Evolutionary conservation across 75 land plant species (phyloP).

Genomic region (Selaginella tamariscina): DNA sequence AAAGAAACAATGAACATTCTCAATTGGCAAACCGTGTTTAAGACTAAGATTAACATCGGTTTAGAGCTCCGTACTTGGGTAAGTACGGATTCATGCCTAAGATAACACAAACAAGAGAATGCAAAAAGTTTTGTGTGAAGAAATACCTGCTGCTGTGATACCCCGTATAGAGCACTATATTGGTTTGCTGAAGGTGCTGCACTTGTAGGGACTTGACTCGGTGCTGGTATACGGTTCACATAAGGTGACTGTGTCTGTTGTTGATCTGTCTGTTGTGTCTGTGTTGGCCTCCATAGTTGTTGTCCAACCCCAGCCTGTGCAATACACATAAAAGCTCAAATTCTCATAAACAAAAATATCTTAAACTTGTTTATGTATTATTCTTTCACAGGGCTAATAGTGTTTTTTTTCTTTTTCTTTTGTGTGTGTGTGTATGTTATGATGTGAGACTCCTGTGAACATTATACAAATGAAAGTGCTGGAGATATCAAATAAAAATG

Average conservation of each 20-base stretch:
- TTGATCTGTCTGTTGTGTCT: neutral
- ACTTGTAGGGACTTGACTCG: neutral
- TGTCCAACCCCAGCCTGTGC: neutral
- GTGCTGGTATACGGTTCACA: neutral
- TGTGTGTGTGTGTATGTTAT: no score
- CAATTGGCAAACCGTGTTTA: neutral
- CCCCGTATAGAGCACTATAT: neutral
- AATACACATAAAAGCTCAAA: no score
- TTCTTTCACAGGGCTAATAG: no score
- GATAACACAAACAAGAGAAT: neutral
- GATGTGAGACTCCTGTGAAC: no score
- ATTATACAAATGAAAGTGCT: no score
- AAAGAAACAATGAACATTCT: neutral
- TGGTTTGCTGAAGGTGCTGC: neutral
- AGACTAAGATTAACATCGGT: neutral
- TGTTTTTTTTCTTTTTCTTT: no score
- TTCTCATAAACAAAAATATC: no score
- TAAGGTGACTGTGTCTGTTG: neutral
- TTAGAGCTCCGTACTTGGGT: neutral
- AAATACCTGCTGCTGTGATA: neutral
- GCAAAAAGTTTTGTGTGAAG: neutral
- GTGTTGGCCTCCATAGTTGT: neutral
- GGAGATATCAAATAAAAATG: neutral
- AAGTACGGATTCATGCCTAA: neutral
- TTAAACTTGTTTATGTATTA: no score